Evolutionary conservation across 139 green algal genomes (phyloP).

Genomic region (Nannochloris sp.): DNA sequence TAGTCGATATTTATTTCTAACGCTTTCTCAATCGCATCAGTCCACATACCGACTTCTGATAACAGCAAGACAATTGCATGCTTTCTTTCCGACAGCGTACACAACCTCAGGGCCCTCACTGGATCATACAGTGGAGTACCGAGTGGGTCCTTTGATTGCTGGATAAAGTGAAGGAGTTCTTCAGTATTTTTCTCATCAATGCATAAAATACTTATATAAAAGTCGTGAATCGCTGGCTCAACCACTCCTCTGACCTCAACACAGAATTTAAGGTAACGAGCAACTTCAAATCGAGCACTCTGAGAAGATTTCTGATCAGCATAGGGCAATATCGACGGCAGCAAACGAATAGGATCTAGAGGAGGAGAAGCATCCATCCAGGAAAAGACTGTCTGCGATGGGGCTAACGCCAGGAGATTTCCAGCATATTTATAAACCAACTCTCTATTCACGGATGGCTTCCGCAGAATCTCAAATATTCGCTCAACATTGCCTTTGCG

Average conservation of each 20-base stretch:
- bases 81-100: conserved; percentile 32
- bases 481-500: conserved; percentile 32
- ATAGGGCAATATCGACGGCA: conserved; percentile 74
- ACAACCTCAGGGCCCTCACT: conserved; percentile 73
- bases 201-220: conserved; percentile 64
- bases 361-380: conserved; percentile 56
- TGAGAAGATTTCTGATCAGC: conserved; percentile 31
- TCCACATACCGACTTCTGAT: conserved; percentile 57
- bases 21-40: conserved; percentile 74
- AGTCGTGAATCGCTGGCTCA: conserved; percentile 56
- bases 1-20: conserved; percentile 62
- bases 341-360: conserved; percentile 54
- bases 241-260: conserved; percentile 37
- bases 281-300: conserved; percentile 30
- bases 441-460: conserved; percentile 48
- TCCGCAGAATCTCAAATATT: conserved; percentile 74
- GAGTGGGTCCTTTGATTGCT: conserved; percentile 12
- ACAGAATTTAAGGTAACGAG: conserved; percentile 73
- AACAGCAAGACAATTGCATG: conserved; percentile 71
- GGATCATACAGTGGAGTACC: conserved; percentile 70
- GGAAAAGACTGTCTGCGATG: conserved; percentile 55
- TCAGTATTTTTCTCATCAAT: conserved; percentile 34
- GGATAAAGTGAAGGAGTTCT: conserved; percentile 61
- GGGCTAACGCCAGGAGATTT: conserved; percentile 49
- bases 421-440: conserved; percentile 83